These are phyloP conservation scores for Penicillium dipodomyicola DNA, from an alignment of 495 filamentous ascomycete genomes.

Conservation along the genomic window DNA sequence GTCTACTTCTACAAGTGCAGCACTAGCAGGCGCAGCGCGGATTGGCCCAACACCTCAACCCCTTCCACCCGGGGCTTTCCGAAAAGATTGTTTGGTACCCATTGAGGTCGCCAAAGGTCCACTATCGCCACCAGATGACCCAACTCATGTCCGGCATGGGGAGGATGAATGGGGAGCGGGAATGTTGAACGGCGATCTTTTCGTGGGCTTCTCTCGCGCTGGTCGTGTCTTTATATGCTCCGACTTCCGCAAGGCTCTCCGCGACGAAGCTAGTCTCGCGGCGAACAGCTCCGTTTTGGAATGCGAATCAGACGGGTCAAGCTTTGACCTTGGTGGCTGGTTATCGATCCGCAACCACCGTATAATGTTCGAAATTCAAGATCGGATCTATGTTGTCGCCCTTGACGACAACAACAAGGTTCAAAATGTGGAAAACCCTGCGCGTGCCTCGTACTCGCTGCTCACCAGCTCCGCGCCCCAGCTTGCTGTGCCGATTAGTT, in stretches of 20 bases:
- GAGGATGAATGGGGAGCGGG: constrained; percentile 44
- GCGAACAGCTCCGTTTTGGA: constrained; percentile 33
- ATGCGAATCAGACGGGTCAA: constrained; percentile 37
- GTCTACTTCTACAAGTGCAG: constrained; percentile 17
- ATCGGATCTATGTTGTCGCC: constrained; percentile 37
- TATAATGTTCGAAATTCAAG: constrained; percentile 44
- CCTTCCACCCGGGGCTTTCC: constrained; percentile 15
- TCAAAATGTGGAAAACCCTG: constrained; percentile 26
- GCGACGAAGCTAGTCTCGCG: constrained; percentile 19
- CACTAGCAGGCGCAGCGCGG: constrained; percentile 21
- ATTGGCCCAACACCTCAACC: constrained; percentile 16
- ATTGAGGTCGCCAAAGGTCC: constrained; percentile 29
- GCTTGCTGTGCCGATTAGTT: constrained; percentile 40
- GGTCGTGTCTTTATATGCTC: constrained; percentile 42
- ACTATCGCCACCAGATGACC: constrained; percentile 26
- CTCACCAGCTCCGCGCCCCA: constrained; percentile 36
- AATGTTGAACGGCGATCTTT: constrained; percentile 37
- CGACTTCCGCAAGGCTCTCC: constrained; percentile 38
- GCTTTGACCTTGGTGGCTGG: constrained; percentile 43
- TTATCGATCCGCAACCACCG: constrained; percentile 41
- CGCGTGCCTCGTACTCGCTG: constrained; percentile 37
- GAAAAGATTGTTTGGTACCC: constrained; percentile 26
- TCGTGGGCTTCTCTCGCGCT: constrained; percentile 39
- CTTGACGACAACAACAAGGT: constrained; percentile 34
- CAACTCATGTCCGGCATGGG: constrained; percentile 29